phyloP scores from a whole-genome alignment of 305 asterid species.

The Fraxinus angustifolia region DNA sequence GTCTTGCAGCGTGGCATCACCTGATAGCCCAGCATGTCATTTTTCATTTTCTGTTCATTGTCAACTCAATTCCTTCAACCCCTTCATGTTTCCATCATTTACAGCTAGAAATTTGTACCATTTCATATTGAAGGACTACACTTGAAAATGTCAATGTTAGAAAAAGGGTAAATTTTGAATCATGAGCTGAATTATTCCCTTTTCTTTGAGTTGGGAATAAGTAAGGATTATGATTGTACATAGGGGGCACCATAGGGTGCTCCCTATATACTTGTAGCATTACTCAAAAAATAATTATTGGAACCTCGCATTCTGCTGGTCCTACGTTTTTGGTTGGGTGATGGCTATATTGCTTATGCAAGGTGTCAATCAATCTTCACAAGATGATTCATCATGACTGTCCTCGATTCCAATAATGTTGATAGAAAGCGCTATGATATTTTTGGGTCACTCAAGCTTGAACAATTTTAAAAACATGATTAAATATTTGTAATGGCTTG shows the following conservation, averaged over 20 bases:
- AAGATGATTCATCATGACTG: background rate
- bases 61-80: background rate
- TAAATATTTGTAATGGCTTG: background rate
- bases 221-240: background rate
- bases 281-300: constrained; percentile 2
- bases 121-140: constrained; percentile 8
- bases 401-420: background rate
- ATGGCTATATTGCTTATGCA: constrained; percentile 17
- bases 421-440: background rate
- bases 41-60: background rate
- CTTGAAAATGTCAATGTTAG: background rate
- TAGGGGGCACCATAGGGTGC: no score
- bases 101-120: constrained; percentile 36
- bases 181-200: constrained; percentile 3
- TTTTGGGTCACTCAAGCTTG: background rate
- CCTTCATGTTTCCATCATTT: constrained; percentile 21
- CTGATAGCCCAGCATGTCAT: constrained; percentile 8
- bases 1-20: background rate
- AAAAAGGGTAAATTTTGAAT: constrained; percentile 9
- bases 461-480: background rate
- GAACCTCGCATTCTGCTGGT: background rate
- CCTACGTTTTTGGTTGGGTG: background rate
- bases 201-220: constrained; percentile 18
- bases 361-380: constrained; percentile 20
- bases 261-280: no score